phyloP scores from a whole-genome alignment of 1,284 basidiomycete genomes.

The Phellinidium pouzarii region DNA sequence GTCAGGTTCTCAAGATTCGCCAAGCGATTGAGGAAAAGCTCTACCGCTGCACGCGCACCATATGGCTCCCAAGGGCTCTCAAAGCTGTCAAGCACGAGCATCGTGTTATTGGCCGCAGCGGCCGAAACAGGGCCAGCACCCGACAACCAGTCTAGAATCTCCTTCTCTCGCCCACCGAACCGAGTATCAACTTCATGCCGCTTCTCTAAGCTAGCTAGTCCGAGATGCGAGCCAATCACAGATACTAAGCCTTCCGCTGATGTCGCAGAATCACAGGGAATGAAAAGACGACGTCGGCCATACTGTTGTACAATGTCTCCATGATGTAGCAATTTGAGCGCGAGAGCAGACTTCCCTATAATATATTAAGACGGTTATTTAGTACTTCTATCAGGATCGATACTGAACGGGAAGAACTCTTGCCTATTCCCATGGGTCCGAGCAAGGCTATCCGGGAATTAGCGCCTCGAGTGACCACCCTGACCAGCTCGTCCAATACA shows the following conservation, averaged over 20 bases:
- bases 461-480: not conserved
- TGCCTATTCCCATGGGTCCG: constrained; percentile 13
- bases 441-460: constrained; percentile 14
- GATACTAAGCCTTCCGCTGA: constrained; percentile 5
- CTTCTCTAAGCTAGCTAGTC: not conserved
- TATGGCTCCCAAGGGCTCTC: constrained; percentile 16
- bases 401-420: not conserved
- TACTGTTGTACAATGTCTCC: not conserved
- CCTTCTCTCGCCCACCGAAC: not conserved
- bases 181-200: not conserved
- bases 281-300: constrained; percentile 8
- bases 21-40: constrained; percentile 6
- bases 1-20: constrained; percentile 1
- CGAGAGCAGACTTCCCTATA: constrained; percentile 13
- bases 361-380: not conserved
- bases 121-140: not conserved
- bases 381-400: not conserved
- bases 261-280: constrained; percentile 13
- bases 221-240: constrained; percentile 2
- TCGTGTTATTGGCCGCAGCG: no score
- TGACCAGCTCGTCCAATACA: not conserved
- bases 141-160: not conserved
- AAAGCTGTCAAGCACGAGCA: constrained; percentile 17
- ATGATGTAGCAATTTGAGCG: constrained; percentile 6
- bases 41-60: constrained; percentile 4